Conservation (phyloP, 495 filamentous ascomycete genomes). For the Tuber brumale region DNA sequence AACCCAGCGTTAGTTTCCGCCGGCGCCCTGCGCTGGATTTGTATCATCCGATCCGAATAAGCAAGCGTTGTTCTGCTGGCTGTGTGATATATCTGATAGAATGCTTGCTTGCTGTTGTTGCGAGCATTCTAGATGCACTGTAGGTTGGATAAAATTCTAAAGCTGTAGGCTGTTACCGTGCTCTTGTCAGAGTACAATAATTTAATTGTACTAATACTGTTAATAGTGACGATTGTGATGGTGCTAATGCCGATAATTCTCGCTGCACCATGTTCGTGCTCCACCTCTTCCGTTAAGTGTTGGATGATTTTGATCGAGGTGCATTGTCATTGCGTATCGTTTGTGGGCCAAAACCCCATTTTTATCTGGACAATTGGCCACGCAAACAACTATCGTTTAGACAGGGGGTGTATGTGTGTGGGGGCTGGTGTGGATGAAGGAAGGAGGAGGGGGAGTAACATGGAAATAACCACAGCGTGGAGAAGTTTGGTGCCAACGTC, state of each 20-base stretch:
- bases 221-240: neutral
- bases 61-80: conserved; percentile 24
- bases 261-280: neutral
- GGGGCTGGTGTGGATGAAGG: neutral
- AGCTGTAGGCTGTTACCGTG: neutral
- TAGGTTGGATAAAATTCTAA: neutral
- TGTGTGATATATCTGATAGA: conserved; percentile 6
- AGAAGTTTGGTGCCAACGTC: conserved; percentile 10
- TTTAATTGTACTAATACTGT: neutral
- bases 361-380: conserved; percentile 24
- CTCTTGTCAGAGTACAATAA: neutral
- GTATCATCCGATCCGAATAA: conserved; percentile 35
- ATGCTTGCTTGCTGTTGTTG: neutral
- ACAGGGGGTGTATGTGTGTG: neutral
- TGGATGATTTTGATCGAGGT: conserved; percentile 17
- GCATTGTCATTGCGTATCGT: conserved; percentile 25
- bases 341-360: conserved; percentile 4
- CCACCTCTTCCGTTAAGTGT: neutral
- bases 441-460: neutral
- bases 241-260: neutral
- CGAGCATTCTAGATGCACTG: neutral
- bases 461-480: neutral
- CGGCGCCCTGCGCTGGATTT: conserved; percentile 13
- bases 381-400: conserved; percentile 32
- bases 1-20: neutral